Base-by-base conservation (phyloP, 257 asterid species). In the Jacaranda copaia region DNA sequence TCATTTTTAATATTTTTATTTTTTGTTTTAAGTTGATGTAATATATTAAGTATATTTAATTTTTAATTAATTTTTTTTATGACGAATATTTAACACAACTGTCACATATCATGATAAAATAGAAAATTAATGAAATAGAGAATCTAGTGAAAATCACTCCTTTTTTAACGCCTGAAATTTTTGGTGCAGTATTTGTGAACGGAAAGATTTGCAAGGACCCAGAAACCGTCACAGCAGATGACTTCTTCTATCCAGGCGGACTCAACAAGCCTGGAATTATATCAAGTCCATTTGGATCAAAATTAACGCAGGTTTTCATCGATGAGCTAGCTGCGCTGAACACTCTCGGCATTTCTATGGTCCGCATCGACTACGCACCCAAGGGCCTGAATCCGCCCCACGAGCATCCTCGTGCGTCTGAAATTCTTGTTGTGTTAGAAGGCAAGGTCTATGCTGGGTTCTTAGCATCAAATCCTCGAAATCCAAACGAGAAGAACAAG, bases 361-460 rank as follows among this genome's bases (percentile, higher is more conserved):
- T 76, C 15, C 82, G 84, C 0, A 39, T 80, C 6, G 87, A 83
- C 68, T 59, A 72, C 3, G 78, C 56, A n/a, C 82, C 76, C 0
- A 9, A 67, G 1, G 87, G 87, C 42, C 76, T 80, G 4, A 81
- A 76, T 52, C 77, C 87, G 1, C 87, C 87, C 39, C 87, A 83
- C 66, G 32, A 57, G 0, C 87, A 83, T 52, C 87, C 87, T 6
- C 82, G 84, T 6, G 80, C 82, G 0, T 46, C 82, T 4, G 87
- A 83, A 19, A 46, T 78, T 32, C 48, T 79, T 4, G 64, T 77
- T 0, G 57, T 76, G 11, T 6, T 75, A n/a, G 61, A 83, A 43
- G 86, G 86, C 18, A 75, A 70, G 0, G 40, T 83, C 3, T 76
- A 72, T 57, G 80, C 25, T 0, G 87, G 87, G 6, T 83, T 83